Evolutionary conservation across 163 green algal genomes (phyloP).

Genomic region (Chloroidium sp.): DNA sequence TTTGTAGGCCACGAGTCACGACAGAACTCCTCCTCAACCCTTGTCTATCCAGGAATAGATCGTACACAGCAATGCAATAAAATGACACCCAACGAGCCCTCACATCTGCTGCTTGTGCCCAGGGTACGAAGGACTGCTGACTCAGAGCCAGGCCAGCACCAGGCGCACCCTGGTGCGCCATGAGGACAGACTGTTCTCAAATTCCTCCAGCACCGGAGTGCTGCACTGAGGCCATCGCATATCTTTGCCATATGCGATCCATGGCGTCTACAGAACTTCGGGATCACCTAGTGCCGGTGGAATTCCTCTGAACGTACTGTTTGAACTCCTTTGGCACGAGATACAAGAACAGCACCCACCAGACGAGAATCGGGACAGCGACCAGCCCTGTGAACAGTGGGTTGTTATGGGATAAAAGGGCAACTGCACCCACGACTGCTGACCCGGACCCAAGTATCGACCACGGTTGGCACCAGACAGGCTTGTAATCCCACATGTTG

Average conservation of each 20-base stretch:
- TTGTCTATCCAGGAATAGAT: no score
- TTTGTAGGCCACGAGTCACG: no score
- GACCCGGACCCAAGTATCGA: neutral
- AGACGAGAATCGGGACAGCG: neutral
- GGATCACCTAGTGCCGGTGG: no score
- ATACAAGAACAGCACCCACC: neutral
- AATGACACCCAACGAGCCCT: no score
- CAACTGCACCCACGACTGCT: neutral
- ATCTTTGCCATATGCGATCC: neutral
- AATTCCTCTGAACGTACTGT: no score
- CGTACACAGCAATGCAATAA: no score
- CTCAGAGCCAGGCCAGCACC: slow-evolving; percentile 4
- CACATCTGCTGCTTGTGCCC: no score
- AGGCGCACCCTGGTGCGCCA: slow-evolving; percentile 5
- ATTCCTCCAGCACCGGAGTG: slow-evolving; percentile 23
- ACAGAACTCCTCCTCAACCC: no score
- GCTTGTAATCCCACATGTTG: neutral
- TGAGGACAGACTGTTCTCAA: slow-evolving; percentile 39
- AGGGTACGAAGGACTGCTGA: slow-evolving; percentile 42
- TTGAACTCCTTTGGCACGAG: neutral
- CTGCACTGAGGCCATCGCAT: neutral
- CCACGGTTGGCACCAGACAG: neutral
- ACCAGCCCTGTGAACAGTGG: neutral
- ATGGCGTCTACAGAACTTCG: no score
- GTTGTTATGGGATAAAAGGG: neutral